Evolutionary conservation across 495 filamentous ascomycete genomes (phyloP), one percentile per base, ranked within the genome.

Genomic region (Penicillium ochrochloron): DNA sequence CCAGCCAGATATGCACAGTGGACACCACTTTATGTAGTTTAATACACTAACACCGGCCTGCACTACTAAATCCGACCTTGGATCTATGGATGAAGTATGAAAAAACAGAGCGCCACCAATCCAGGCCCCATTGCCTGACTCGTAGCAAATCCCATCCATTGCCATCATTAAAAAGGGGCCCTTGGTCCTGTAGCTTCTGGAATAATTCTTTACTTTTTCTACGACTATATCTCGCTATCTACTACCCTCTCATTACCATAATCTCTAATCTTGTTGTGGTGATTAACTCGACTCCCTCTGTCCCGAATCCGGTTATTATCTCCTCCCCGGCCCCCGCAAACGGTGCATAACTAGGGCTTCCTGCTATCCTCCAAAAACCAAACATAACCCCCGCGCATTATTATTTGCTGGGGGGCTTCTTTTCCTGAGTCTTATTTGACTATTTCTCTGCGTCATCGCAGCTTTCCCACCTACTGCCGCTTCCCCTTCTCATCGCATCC

Each of bases 281-380:
- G 42, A 44, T 44, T n/a, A 44, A 44, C 42, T 21, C n/a, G 35
- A 8, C 21, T 14, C 19, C 4, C n/a, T 14, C 29, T 5, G 21
- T 37, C 42, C 63, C 35, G 19, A 59, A 63, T 60, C 60, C 55
- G 55, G 60, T 50, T 50, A 58, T 66, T 33, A 29, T 37, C 31
- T 27, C 15, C 44, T 54, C 44, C 17, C 17, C 53, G 53, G 25
- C 17, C 53, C 61, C 62, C 66, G 61, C 61, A 68, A 68, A 59
- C 66, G 46, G 65, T 42, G 27, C 37, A 63, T 56, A 60, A 57
- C 52, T 25, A 59, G 51, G 23, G 25, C 44, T 42, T 58, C 57
- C 53, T 52, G 19, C 37, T 44, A 52, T 52, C 37, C 35, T 41
- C 17, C n/a, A 27, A 48, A 35, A 27, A 4, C 59, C 35, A 53